A percentile compares a stretch with the other conserved stretches of the same genome.
phyloP scores from a whole-genome alignment of 2,329 filamentous ascomycete species.

The Talaromyces verruculosus region DNA sequence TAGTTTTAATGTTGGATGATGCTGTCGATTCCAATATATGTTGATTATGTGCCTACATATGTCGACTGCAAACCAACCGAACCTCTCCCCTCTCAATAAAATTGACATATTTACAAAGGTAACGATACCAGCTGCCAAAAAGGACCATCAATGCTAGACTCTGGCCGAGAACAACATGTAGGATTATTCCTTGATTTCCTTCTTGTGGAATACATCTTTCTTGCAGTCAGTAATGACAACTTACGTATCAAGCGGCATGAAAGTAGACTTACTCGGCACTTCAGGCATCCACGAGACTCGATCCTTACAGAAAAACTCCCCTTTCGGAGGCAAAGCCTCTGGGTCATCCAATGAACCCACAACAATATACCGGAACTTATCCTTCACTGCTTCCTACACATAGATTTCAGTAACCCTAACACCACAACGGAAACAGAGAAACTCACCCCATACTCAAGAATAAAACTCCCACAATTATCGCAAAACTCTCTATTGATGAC shows the following conservation, averaged over 20 bases:
- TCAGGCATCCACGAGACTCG: conserved; percentile 54
- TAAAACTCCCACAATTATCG: conserved; percentile 51
- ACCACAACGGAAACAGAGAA: neutral
- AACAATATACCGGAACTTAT: conserved; percentile 45
- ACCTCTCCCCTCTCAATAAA: neutral
- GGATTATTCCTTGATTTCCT: neutral
- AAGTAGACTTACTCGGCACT: conserved; percentile 42
- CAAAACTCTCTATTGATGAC: conserved; percentile 55
- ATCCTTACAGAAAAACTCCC: conserved; percentile 56
- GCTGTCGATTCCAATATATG: neutral
- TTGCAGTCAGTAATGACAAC: neutral
- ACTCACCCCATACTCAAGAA: conserved; percentile 55
- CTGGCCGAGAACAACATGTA: neutral
- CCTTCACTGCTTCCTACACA: conserved; percentile 33
- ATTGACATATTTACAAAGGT: neutral
- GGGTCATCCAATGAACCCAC: conserved; percentile 54
- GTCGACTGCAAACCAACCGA: too few species aligned
- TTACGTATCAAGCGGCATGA: neutral
- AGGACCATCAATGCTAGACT: neutral
- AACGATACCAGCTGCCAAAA: neutral
- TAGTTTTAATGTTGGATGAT: neutral
- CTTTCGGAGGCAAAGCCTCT: conserved; percentile 52
- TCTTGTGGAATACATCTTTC: conserved; percentile 18
- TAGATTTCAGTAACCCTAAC: neutral
- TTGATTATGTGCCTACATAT: neutral